Evolutionary conservation across 2,329 filamentous ascomycete genomes (phyloP).

Genomic region (Exutisphaerella laricina): DNA sequence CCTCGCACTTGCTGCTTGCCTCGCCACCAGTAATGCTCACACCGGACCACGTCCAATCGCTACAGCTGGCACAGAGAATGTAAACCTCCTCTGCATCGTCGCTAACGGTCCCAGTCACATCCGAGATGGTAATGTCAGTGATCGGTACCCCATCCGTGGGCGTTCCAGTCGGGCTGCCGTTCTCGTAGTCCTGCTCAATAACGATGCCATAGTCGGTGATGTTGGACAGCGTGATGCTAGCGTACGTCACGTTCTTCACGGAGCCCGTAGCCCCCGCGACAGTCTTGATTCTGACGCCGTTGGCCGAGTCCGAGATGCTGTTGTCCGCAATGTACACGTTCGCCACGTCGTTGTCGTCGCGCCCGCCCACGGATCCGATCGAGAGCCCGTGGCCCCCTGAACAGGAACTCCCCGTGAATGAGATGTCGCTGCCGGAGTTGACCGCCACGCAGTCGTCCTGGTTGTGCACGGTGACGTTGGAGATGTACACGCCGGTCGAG

Average conservation of each 20-base stretch:
- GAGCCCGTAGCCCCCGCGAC: slow-evolving; percentile 47
- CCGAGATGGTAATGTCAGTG: slow-evolving; percentile 43
- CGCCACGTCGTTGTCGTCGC: slow-evolving; percentile 48
- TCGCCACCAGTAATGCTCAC: slow-evolving; percentile 50
- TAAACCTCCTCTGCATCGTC: slow-evolving; percentile 40
- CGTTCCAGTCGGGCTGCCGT: slow-evolving; percentile 39
- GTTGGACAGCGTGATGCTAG: slow-evolving; percentile 45
- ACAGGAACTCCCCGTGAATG: slow-evolving; percentile 24
- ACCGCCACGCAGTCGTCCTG: slow-evolving; percentile 34
- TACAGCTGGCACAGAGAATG: slow-evolving; percentile 52
- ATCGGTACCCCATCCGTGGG: slow-evolving; percentile 52
- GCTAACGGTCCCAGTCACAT: slow-evolving; percentile 43
- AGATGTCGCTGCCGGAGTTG: slow-evolving; percentile 27
- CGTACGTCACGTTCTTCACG: slow-evolving; percentile 51
- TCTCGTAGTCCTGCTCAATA: slow-evolving; percentile 55
- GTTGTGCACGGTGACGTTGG: slow-evolving; percentile 29
- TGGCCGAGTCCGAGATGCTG: slow-evolving; percentile 48
- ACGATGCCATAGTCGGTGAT: slow-evolving; percentile 53
- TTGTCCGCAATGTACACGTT: slow-evolving; percentile 48
- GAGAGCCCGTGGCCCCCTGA: slow-evolving; percentile 23
- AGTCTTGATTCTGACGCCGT: slow-evolving; percentile 55
- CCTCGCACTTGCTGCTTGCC: slow-evolving; percentile 37
- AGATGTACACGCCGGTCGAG: slow-evolving; percentile 27
- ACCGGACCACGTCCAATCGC: slow-evolving; percentile 49
- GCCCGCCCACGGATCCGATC: slow-evolving; percentile 46